These are phyloP conservation scores for Amborella trichopoda DNA, from an alignment of 164 flowering plant species.

Conservation along the genomic window DNA sequence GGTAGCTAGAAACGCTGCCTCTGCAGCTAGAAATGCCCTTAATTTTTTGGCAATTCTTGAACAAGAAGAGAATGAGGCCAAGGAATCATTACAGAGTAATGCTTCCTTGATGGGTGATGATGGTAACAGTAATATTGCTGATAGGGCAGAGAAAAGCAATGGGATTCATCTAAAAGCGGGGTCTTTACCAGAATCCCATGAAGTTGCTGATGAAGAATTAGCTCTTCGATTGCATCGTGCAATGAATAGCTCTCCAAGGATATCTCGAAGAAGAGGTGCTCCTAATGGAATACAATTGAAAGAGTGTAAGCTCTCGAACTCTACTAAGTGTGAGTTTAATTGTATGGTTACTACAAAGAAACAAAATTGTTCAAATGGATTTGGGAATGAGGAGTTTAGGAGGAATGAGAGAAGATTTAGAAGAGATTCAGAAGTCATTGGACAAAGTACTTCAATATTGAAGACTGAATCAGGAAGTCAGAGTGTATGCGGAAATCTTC, in stretches of 20 bases:
- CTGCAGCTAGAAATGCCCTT: constrained; percentile 18
- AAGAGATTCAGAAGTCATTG: not conserved
- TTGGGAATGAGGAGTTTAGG: too few relatives aligned
- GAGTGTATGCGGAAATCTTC: constrained; percentile 10
- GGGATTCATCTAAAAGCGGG: not conserved
- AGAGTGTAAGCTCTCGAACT: not conserved
- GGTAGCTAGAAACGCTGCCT: constrained; percentile 23
- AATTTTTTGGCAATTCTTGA: constrained; percentile 8
- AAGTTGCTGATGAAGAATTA: constrained; percentile 30
- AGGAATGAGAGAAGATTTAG: too few relatives aligned
- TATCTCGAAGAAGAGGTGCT: constrained; percentile 13
- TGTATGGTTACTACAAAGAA: constrained; percentile 5
- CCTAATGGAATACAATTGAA: not conserved
- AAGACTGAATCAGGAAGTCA: constrained; percentile 6
- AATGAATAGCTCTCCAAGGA: constrained; percentile 47
- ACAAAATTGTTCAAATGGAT: not conserved
- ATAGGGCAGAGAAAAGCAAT: not conserved
- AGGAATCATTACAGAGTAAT: not conserved
- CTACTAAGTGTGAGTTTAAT: not conserved
- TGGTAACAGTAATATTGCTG: not conserved
- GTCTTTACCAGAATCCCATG: not conserved
- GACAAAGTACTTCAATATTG: not conserved
- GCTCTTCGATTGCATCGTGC: constrained; percentile 38
- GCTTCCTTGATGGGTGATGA: not conserved
- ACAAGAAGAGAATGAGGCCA: constrained; percentile 4